Conservation (phyloP, 148 eudicot species). For the Spergularia marina region DNA sequence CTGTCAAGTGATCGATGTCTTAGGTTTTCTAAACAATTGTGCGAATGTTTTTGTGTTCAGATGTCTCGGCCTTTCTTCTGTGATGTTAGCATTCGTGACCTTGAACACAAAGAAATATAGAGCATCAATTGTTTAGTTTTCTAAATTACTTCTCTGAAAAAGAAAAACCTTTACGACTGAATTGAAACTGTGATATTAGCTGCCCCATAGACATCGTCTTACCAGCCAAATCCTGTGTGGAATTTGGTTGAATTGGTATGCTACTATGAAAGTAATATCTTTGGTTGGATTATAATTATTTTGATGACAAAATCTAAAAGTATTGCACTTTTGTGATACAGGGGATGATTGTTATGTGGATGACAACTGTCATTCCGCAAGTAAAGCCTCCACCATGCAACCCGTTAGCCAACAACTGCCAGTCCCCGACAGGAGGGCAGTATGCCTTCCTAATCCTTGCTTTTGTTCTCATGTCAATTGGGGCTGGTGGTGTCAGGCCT, state of each 20-base stretch:
- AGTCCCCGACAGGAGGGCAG: constrained; percentile 49
- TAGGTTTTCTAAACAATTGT: neutral
- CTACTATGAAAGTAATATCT: too few species aligned
- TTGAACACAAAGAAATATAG: too few species aligned
- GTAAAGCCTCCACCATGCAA: constrained; percentile 67
- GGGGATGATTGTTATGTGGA: constrained; percentile 77
- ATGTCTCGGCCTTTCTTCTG: neutral
- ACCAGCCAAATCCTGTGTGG: too few species aligned
- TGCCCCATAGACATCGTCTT: too few species aligned
- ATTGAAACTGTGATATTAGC: too few species aligned
- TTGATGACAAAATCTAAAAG: neutral
- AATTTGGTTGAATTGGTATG: too few species aligned
- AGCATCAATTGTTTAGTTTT: too few species aligned
- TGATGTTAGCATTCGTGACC: neutral
- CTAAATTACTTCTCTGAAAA: too few species aligned
- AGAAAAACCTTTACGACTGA: too few species aligned
- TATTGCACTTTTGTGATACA: constrained; percentile 18
- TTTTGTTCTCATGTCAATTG: constrained; percentile 62
- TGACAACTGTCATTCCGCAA: constrained; percentile 66
- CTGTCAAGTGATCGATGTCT: neutral
- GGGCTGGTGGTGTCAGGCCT: constrained; percentile 81
- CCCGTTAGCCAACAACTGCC: constrained; percentile 35
- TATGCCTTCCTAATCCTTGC: constrained; percentile 40
- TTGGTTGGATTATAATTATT: neutral
- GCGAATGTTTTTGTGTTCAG: neutral